Conservation (phyloP, 192 early-diverging fungal genomes). For the Coemansia sp. region DNA sequence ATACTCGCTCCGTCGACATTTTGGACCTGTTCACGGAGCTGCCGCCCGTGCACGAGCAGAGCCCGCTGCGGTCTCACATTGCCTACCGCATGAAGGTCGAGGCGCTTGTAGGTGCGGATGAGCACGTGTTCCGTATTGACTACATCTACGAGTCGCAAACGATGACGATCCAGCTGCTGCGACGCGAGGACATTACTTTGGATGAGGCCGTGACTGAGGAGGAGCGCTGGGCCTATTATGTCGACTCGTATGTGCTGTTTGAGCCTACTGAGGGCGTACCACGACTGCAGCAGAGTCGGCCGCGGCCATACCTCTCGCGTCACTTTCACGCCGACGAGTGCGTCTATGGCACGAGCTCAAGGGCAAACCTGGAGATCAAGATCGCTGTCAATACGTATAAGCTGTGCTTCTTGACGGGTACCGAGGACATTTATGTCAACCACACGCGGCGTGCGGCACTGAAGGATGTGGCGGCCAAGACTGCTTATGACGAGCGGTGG, state of each 20-base stretch:
- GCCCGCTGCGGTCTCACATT: conserved; percentile 66
- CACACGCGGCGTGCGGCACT: conserved; percentile 45
- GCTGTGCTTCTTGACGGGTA: conserved; percentile 93
- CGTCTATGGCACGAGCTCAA: conserved; percentile 65
- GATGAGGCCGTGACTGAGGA: conserved; percentile 82
- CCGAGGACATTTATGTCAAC: conserved; percentile 86
- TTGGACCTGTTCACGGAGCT: conserved; percentile 67
- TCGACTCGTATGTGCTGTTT: conserved; percentile 92
- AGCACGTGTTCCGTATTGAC: conserved; percentile 81
- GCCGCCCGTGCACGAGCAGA: conserved; percentile 54
- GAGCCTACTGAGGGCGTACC: conserved; percentile 79
- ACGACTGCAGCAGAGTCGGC: conserved; percentile 55
- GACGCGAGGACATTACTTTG: conserved; percentile 84
- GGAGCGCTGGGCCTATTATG: conserved; percentile 94
- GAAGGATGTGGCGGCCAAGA: conserved; percentile 19
- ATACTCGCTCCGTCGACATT: conserved; percentile 65
- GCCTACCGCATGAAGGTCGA: conserved; percentile 75
- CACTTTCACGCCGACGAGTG: conserved; percentile 56
- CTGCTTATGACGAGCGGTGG: conserved; percentile 39
- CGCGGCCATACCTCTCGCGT: conserved; percentile 72
- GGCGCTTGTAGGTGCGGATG: conserved; percentile 72
- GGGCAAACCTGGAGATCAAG: conserved; percentile 90
- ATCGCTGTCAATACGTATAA: conserved; percentile 97
- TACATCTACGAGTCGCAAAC: conserved; percentile 61
- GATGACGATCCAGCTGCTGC: conserved; percentile 86